Percentiles rank a stretch among this genome's conserved stretches.
phyloP scores from a whole-genome alignment of 768 basidiomycete species.

The Agaricus sinodeliciosus region DNA sequence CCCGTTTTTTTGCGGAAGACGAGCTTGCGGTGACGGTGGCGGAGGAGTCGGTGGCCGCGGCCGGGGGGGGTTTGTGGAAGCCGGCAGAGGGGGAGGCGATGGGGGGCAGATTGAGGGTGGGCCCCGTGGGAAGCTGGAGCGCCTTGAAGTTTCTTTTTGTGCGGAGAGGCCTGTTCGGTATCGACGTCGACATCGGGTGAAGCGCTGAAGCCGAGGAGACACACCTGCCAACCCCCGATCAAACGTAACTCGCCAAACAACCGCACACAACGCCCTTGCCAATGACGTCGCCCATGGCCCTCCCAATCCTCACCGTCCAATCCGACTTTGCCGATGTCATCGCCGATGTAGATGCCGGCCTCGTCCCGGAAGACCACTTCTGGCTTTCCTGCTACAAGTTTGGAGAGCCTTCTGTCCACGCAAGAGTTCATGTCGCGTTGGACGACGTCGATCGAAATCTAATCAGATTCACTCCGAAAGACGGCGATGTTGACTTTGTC shows the following conservation, averaged over 20 bases:
- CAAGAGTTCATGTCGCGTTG: slow-evolving; percentile 48
- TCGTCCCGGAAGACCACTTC: slow-evolving; percentile 52
- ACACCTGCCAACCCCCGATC: neutral
- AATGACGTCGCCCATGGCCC: slow-evolving; percentile 13
- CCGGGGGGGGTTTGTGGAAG: slow-evolving; percentile 9
- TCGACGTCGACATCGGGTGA: neutral
- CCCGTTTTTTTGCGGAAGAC: slow-evolving; percentile 8
- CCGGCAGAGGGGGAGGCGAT: slow-evolving; percentile 10
- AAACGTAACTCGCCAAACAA: neutral
- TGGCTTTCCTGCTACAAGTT: slow-evolving; percentile 72
- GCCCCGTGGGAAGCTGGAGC: slow-evolving; percentile 55
- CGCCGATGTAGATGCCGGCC: slow-evolving; percentile 54
- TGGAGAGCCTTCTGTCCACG: slow-evolving; percentile 51
- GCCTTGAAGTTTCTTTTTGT: slow-evolving; percentile 91
- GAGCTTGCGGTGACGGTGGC: neutral
- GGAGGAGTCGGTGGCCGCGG: neutral
- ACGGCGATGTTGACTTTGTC: slow-evolving; percentile 40
- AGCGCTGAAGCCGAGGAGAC: neutral
- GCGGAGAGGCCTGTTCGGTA: slow-evolving; percentile 45
- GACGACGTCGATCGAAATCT: slow-evolving; percentile 47
- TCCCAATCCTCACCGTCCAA: slow-evolving; percentile 55
- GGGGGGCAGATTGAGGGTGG: slow-evolving; percentile 1
- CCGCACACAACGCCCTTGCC: neutral
- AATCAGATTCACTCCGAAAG: slow-evolving; percentile 37
- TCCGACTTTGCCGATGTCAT: slow-evolving; percentile 54